A percentile compares a stretch with the other conserved stretches of the same genome.
Conservation (phyloP, 2,329 filamentous ascomycete genomes). For the Spiromastix sp. region DNA sequence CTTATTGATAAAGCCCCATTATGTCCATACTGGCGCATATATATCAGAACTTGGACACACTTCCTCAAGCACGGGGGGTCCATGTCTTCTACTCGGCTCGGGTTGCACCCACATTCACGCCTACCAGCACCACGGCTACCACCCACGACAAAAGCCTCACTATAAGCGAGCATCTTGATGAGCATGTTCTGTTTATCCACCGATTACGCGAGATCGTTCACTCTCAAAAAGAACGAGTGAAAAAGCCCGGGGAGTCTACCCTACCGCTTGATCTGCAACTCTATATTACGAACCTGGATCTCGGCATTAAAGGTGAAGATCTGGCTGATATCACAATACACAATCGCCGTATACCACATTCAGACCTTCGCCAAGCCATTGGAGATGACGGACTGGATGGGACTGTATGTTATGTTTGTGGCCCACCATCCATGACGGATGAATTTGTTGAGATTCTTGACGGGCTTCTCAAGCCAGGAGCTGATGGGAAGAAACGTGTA, state of each 20-base stretch:
- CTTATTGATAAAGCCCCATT: constrained; percentile 58
- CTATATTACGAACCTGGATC: constrained; percentile 10
- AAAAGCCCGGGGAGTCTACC: constrained; percentile 12
- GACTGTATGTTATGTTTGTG: constrained; percentile 56
- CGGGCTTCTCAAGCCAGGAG: constrained; percentile 24
- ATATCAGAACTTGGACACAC: constrained; percentile 28
- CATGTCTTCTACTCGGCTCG: constrained; percentile 55
- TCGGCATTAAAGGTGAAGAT: constrained; percentile 13
- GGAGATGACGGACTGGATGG: constrained; percentile 14
- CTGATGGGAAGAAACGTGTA: constrained; percentile 37
- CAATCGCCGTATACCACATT: constrained; percentile 23
- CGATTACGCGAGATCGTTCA: constrained; percentile 31
- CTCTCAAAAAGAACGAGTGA: constrained; percentile 12
- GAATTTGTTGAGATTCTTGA: constrained; percentile 41
- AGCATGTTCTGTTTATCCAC: constrained; percentile 38
- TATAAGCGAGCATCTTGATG: constrained; percentile 13
- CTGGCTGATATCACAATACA: constrained; percentile 16
- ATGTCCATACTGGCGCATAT: constrained; percentile 62
- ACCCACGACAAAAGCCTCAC: constrained; percentile 3
- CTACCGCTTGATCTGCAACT: constrained; percentile 26
- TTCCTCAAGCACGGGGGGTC: constrained; percentile 34
- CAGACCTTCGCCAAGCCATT: constrained; percentile 25
- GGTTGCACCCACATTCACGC: constrained; percentile 14
- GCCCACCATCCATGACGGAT: constrained; percentile 60
- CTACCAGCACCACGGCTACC: background rate